Conservation (phyloP, 2,329 filamentous ascomycete species). For the Fusarium sp. region DNA sequence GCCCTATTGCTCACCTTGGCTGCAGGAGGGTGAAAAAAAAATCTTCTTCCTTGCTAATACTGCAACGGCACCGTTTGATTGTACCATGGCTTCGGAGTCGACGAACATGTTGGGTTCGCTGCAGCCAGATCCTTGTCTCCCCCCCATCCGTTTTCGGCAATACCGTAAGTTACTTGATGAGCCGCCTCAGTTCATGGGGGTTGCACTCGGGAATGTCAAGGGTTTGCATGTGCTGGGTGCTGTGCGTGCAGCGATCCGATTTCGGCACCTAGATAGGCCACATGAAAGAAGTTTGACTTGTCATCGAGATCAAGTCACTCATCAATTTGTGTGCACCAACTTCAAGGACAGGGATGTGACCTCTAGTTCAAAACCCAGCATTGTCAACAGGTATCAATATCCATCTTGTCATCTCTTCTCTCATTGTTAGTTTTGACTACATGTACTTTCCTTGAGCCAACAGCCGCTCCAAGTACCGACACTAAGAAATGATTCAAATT, state of each 20-base stretch:
- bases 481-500: not conserved
- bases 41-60: not conserved
- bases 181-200: conserved; percentile 4
- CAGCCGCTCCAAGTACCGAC: not conserved
- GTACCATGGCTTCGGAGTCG: conserved; percentile 28
- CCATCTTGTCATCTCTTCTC: not conserved
- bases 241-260: conserved; percentile 8
- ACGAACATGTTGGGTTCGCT: conserved; percentile 28
- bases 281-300: not conserved
- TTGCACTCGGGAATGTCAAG: conserved; percentile 33
- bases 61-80: conserved; percentile 21
- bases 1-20: conserved; percentile 7
- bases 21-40: conserved; percentile 1
- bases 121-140: conserved; percentile 8
- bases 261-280: conserved; percentile 11
- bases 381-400: not conserved
- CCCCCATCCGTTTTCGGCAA: conserved; percentile 18
- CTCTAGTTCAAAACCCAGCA: not conserved
- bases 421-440: not conserved
- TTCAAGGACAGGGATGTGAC: not conserved
- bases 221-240: conserved; percentile 2
- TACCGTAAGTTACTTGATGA: conserved; percentile 15
- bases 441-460: not conserved
- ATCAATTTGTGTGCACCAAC: not conserved
- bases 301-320: conserved; percentile 1